Evolutionary conservation across 495 filamentous ascomycete genomes (phyloP).

Genomic region (Glarea lozoyensis): DNA sequence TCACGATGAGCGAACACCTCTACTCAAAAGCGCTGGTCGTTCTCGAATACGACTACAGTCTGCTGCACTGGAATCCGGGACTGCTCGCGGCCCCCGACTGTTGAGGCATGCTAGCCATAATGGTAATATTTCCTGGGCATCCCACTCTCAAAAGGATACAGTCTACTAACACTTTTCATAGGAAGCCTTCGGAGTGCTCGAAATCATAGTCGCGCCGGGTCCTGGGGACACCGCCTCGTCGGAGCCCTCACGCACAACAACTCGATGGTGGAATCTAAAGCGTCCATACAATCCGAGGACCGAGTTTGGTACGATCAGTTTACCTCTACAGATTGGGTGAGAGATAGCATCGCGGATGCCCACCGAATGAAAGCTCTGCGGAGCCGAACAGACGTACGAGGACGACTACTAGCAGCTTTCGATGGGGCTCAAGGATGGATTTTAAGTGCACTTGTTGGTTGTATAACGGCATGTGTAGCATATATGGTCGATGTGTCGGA

Average conservation of each 20-base stretch:
- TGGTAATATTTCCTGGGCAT: slow-evolving; percentile 20
- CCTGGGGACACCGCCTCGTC: slow-evolving; percentile 46
- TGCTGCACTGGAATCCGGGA: slow-evolving; percentile 20
- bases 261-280: slow-evolving; percentile 47
- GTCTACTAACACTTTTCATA: slow-evolving; percentile 1
- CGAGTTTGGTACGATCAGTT: slow-evolving; percentile 99
- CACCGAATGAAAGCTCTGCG: slow-evolving; percentile 77
- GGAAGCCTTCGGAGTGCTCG: slow-evolving; percentile 42
- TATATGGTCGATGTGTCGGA: slow-evolving; percentile 88
- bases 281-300: slow-evolving; percentile 61
- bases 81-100: slow-evolving; percentile 19
- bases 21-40: slow-evolving; percentile 31
- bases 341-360: slow-evolving; percentile 93
- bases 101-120: slow-evolving; percentile 40
- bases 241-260: slow-evolving; percentile 31
- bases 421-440: slow-evolving; percentile 95
- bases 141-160: neutral
- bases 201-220: slow-evolving; percentile 59
- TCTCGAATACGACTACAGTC: slow-evolving; percentile 21
- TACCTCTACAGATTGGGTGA: slow-evolving; percentile 97
- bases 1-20: slow-evolving; percentile 35
- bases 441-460: slow-evolving; percentile 82
- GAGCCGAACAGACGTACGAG: slow-evolving; percentile 73
- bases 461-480: slow-evolving; percentile 74
- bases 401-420: slow-evolving; percentile 64